These are phyloP conservation scores for Aureobasidium sp. DNA, from an alignment of 2,329 filamentous ascomycete genomes.

Conservation along the genomic window DNA sequence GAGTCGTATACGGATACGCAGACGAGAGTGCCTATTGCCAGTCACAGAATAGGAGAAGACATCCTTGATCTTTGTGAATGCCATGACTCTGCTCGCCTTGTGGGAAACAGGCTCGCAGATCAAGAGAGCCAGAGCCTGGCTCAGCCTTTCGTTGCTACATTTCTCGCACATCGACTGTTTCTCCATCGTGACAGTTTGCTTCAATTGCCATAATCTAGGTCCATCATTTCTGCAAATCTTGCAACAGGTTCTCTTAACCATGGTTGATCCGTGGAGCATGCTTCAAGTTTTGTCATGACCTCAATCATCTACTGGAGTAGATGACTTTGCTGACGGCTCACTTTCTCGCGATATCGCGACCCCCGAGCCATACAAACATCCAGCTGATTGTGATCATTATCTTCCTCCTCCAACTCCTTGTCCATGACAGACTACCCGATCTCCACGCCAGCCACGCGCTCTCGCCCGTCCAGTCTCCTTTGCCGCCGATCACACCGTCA, in stretches of 20 bases:
- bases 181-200: background rate
- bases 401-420: conserved; percentile 26
- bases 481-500: conserved; percentile 37
- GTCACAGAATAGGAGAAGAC: background rate
- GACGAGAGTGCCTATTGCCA: background rate
- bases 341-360: conserved; percentile 27
- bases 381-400: conserved; percentile 28
- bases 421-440: conserved; percentile 29
- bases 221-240: background rate
- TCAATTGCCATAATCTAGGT: background rate
- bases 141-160: background rate
- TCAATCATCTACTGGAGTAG: background rate
- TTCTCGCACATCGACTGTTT: conserved; percentile 3
- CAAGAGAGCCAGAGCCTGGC: background rate
- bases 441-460: conserved; percentile 41
- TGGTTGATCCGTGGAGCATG: background rate
- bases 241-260: background rate
- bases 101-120: background rate
- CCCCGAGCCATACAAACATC: conserved; percentile 23
- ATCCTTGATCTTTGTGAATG: background rate
- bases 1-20: background rate
- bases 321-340: conserved; percentile 1
- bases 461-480: conserved; percentile 35
- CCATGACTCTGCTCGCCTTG: background rate
- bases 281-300: background rate